Percentiles rank a stretch among this genome's conserved stretches.
Conservation (phyloP, 108 stramenopile genomes). For the Fragilaria crotonensis region DNA sequence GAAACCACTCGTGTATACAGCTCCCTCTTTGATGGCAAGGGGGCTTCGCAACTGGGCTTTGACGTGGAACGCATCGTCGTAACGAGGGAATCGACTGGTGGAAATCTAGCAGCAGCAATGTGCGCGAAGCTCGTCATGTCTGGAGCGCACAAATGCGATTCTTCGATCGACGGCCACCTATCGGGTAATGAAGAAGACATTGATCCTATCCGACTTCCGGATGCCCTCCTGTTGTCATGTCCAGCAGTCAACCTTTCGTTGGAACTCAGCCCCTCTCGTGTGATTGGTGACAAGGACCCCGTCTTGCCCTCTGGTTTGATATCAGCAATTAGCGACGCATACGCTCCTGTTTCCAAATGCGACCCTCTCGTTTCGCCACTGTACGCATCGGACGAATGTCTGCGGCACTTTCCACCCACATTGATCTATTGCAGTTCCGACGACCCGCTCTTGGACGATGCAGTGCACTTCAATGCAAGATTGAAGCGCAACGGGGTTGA, state of each 20-base stretch:
- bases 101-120: slow-evolving; percentile 69
- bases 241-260: slow-evolving; percentile 66
- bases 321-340: slow-evolving; percentile 63
- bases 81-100: slow-evolving; percentile 75
- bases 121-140: slow-evolving; percentile 56
- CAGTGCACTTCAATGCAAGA: slow-evolving; percentile 70
- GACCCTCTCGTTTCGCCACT: slow-evolving; percentile 72
- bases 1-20: slow-evolving; percentile 47
- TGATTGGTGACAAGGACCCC: slow-evolving; percentile 65
- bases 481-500: slow-evolving; percentile 58
- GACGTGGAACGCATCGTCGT: slow-evolving; percentile 61
- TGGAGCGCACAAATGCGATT: slow-evolving; percentile 2
- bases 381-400: slow-evolving; percentile 53
- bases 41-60: slow-evolving; percentile 53
- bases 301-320: slow-evolving; percentile 70
- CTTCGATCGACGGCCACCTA: not conserved
- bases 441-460: slow-evolving; percentile 86
- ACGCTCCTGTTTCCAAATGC: slow-evolving; percentile 38
- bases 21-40: slow-evolving; percentile 47
- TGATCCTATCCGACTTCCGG: slow-evolving; percentile 35
- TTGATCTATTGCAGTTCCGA: slow-evolving; percentile 53
- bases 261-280: slow-evolving; percentile 52
- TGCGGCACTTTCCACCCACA: slow-evolving; percentile 58
- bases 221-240: slow-evolving; percentile 73
- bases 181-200: not conserved